Base-by-base conservation (phyloP, 371 early-diverging fungal species). In the Entomophthora muscae region DNA sequence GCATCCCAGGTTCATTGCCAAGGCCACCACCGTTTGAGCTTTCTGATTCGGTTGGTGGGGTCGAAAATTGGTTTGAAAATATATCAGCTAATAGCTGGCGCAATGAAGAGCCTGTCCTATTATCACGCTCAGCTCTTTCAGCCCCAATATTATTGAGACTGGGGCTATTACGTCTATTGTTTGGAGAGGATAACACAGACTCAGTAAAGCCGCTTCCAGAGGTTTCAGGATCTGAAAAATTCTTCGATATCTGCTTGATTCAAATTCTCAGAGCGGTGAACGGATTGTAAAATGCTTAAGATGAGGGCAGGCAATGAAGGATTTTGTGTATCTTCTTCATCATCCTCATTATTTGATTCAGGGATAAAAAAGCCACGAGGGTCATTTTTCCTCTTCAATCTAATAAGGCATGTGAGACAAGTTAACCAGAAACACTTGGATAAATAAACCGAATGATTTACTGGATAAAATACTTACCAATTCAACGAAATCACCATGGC, bases 401-500 rank as follows among this genome's bases (percentile, higher is more conserved):
- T 42, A 42, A 42, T 42, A 42, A 42, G 17, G 17, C 5, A n/a
- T n/a, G n/a, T n/a, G n/a, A n/a, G n/a, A n/a, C n/a, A n/a, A n/a
- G n/a, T n/a, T n/a, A n/a, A n/a, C n/a, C n/a, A n/a, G n/a, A n/a
- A n/a, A n/a, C n/a, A n/a, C n/a, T n/a, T n/a, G n/a, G n/a, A n/a
- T n/a, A n/a, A n/a, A n/a, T n/a, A n/a, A n/a, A n/a, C n/a, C n/a
- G n/a, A n/a, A n/a, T n/a, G n/a, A n/a, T n/a, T n/a, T n/a, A n/a
- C n/a, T n/a, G n/a, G n/a, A n/a, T n/a, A n/a, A 53, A 10, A 22
- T n/a, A 52, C 59, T 65, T 71, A 82, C 84, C 72, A 81, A 76
- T 72, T 84, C 81, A 21, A 82, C 79, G 70, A 84, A 84, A 52
- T 81, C 80, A 31, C 73, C 74, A 65, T 79, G 75, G 65, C 83